These are phyloP conservation scores for Talaromyces islandicus DNA, from an alignment of 2,329 filamentous ascomycete genomes.

Conservation along the genomic window DNA sequence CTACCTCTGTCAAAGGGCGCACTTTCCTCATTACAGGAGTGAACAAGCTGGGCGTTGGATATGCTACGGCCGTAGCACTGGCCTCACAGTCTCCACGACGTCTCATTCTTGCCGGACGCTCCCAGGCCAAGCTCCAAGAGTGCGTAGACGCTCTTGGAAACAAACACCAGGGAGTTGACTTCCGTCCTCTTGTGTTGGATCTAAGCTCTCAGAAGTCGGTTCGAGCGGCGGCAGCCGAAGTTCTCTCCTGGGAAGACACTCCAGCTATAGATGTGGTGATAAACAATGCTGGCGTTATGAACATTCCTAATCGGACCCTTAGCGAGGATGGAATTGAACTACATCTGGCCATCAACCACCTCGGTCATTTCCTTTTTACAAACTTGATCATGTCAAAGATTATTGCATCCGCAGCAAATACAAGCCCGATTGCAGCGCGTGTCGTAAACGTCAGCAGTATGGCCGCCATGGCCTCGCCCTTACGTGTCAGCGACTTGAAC, in stretches of 20 bases:
- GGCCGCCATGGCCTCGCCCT: conserved; percentile 20
- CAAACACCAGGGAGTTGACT: conserved; percentile 13
- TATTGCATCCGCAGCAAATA: conserved; percentile 9
- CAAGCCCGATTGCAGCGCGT: conserved; percentile 15
- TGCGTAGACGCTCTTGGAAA: conserved; percentile 19
- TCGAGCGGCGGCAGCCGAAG: conserved; percentile 22
- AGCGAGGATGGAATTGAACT: conserved; percentile 32
- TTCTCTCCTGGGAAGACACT: conserved; percentile 22
- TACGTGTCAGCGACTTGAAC: conserved; percentile 24
- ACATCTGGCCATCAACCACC: conserved; percentile 34
- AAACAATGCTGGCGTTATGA: conserved; percentile 41
- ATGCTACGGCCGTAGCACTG: background rate
- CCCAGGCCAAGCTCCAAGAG: conserved; percentile 25
- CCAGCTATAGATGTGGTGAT: conserved; percentile 35
- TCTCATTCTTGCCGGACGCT: conserved; percentile 38
- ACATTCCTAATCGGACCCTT: conserved; percentile 17
- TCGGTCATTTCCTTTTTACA: conserved; percentile 35
- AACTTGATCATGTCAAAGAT: conserved; percentile 32
- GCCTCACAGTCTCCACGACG: conserved; percentile 3
- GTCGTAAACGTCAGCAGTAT: conserved; percentile 42
- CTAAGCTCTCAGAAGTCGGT: conserved; percentile 25
- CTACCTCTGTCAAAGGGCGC: background rate
- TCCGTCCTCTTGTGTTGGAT: conserved; percentile 26
- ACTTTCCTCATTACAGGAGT: conserved; percentile 3
- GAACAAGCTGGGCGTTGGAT: background rate